Conservation (phyloP, 83 land plant genomes). For the Picea abies region DNA sequence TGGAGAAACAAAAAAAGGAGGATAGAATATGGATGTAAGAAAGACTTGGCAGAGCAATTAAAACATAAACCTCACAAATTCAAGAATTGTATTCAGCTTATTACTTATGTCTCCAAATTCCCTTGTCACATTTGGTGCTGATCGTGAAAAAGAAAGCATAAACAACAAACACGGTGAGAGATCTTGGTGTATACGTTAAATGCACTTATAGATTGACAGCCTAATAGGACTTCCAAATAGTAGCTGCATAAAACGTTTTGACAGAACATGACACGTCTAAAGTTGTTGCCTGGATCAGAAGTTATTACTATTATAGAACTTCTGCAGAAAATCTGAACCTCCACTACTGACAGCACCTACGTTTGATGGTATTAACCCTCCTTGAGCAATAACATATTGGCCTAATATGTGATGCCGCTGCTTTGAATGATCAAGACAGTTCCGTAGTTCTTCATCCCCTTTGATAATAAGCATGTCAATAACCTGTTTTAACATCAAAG, state of each 20-base stretch:
- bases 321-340: constrained; percentile 76
- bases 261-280: background rate
- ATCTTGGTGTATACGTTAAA: background rate
- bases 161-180: background rate
- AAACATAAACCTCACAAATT: background rate
- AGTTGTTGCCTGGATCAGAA: constrained; percentile 18
- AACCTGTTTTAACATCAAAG: constrained; percentile 50
- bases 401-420: constrained; percentile 92
- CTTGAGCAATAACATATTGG: constrained; percentile 75
- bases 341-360: constrained; percentile 52
- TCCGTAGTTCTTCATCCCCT: constrained; percentile 82
- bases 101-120: background rate
- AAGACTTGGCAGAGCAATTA: background rate
- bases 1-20: background rate
- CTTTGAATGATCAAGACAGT: constrained; percentile 81
- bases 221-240: background rate
- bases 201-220: background rate
- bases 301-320: constrained; percentile 80
- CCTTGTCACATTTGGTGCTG: background rate
- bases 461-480: constrained; percentile 91
- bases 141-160: background rate
- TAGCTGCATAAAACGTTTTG: background rate
- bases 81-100: background rate
- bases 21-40: background rate
- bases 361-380: constrained; percentile 59